Percentiles rank a stretch among this genome's conserved stretches.
phyloP scores from a whole-genome alignment of 768 basidiomycete genomes.

The Strobilomyces dryophilus region DNA sequence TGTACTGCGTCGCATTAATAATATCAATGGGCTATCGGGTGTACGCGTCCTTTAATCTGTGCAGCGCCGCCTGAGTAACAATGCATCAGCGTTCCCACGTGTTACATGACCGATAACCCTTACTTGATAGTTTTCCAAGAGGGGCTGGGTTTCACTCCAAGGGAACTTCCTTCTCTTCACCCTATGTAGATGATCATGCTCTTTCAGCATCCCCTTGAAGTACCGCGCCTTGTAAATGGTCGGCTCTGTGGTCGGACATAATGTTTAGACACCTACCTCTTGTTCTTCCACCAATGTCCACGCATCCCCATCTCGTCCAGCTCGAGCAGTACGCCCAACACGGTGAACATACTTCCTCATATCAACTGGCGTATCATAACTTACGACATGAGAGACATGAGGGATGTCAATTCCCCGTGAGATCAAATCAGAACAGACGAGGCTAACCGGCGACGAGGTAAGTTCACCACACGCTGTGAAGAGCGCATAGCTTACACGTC shows the following conservation, averaged over 20 bases:
- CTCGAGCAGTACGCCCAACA: conserved; percentile 93
- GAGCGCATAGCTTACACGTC: conserved; percentile 58
- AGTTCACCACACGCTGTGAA: not conserved
- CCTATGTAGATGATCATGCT: conserved; percentile 62
- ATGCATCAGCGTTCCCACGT: not conserved
- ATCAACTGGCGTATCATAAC: conserved; percentile 95
- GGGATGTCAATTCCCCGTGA: conserved; percentile 95
- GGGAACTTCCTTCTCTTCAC: conserved; percentile 65
- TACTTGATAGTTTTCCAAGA: conserved; percentile 68
- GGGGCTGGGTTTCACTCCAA: conserved; percentile 53
- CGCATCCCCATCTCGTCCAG: conserved; percentile 82
- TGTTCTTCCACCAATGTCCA: conserved; percentile 97
- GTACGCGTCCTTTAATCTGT: conserved; percentile 26
- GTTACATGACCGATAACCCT: conserved; percentile 11
- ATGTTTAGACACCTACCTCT: conserved; percentile 46
- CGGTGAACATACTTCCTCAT: conserved; percentile 98
- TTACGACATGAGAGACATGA: conserved; percentile 88
- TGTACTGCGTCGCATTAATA: not conserved
- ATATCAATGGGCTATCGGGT: conserved; percentile 17
- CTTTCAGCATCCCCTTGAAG: conserved; percentile 80
- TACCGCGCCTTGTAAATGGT: conserved; percentile 61
- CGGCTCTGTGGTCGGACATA: not conserved
- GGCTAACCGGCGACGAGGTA: conserved; percentile 39
- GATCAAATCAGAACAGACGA: conserved; percentile 95
- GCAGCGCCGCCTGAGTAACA: conserved; percentile 4